Conservation (phyloP, 1,139 yeast species). For the Debaryomyces udenii region DNA sequence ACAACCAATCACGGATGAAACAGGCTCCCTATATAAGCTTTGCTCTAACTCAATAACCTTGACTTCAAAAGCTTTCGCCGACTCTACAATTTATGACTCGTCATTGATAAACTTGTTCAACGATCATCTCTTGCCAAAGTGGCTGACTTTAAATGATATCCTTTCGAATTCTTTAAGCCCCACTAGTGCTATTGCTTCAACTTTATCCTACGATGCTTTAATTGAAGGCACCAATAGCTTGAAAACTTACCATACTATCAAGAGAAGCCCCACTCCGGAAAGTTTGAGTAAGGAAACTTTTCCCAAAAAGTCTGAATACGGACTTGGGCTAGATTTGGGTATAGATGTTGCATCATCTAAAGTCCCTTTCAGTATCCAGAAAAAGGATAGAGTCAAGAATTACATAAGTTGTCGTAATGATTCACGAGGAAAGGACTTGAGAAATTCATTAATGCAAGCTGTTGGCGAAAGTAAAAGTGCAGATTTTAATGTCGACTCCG, state of each 20-base stretch:
- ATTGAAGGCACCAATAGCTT: neutral
- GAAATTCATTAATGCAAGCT: constrained; percentile 17
- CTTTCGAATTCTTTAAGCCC: constrained; percentile 13
- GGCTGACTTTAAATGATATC: constrained; percentile 35
- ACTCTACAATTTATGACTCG: constrained; percentile 25
- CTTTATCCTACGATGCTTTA: neutral
- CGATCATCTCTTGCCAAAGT: constrained; percentile 30
- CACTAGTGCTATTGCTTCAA: neutral
- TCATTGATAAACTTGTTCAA: constrained; percentile 26
- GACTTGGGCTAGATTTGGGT: constrained; percentile 40
- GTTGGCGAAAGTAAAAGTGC: constrained; percentile 15
- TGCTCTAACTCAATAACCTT: constrained; percentile 39
- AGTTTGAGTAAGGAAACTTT: neutral
- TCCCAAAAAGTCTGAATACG: constrained; percentile 4
- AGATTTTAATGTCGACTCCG: neutral
- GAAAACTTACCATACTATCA: constrained; percentile 2
- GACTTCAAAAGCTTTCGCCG: constrained; percentile 36
- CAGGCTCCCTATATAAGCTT: constrained; percentile 30
- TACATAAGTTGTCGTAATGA: constrained; percentile 16
- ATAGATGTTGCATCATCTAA: constrained; percentile 33
- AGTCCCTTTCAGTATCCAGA: constrained; percentile 40
- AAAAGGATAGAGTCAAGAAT: constrained; percentile 34
- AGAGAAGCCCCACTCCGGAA: constrained; percentile 4
- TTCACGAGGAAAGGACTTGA: constrained; percentile 16
- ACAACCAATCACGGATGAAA: constrained; percentile 18